Base-by-base conservation (phyloP, 495 filamentous ascomycete species). In the Trichoderma orchidacearum region DNA sequence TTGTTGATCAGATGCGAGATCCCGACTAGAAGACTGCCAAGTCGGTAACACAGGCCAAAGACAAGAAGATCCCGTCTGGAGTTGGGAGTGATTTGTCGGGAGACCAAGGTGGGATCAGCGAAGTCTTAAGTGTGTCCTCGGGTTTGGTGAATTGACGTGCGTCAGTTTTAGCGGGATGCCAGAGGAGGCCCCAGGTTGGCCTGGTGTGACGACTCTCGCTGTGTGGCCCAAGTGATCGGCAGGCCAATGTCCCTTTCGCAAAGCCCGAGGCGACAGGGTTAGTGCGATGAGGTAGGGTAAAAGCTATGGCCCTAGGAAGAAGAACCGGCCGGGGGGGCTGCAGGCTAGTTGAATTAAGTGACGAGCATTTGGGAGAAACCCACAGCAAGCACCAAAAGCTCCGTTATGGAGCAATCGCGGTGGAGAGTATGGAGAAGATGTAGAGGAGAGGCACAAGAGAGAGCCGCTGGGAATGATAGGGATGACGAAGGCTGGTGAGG, bases 81-180 rank as follows among this genome's bases (percentile, higher is more conserved):
- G 69, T 72, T 71, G 66, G 72, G 71, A 57, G 61, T 25, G 58
- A 57, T 34, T 30, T 55, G 53, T 30, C 32, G 53, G 53, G 30
- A 36, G 41, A 35, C 31, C 29, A 36, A 78, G 76, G 78, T 76
- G 78, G 81, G 84, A 87, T 87, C 83, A 84, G 81, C 84, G 81
- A 76, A 55, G 53, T 78, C 81, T 85, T 87, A 86, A 83, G 83
- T 86, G 75, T 75, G 70, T 69, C 68, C 67, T 70, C 65, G 66
- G 68, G 66, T 62, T 35, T 54, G 52, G 59, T n/a, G 51, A 51
- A 50, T 55, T 55, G 51, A 51, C 56, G 28, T 27, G 32, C 51
- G n/a, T 50, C 27, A 52, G 41, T 17, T 28, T 48, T 41, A 23
- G 35, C 51, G 58, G 58, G 63, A 59, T 68, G 70, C 66, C 61